Conservation (phyloP, 2,329 filamentous ascomycete genomes). For the Aspergillus japonicus region DNA sequence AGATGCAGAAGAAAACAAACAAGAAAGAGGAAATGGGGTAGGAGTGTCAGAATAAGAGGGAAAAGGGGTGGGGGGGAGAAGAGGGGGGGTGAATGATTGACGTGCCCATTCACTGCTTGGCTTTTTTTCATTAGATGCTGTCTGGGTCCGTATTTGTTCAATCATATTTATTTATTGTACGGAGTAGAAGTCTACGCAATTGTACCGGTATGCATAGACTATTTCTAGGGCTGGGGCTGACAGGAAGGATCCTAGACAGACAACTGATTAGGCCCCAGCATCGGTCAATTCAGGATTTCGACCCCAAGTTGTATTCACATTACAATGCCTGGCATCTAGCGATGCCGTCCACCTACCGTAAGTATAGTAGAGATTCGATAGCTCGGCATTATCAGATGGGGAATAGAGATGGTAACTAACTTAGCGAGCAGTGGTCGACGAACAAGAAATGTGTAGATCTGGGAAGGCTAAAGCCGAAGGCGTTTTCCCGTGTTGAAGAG, state of each 20-base stretch:
- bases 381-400: too few species aligned
- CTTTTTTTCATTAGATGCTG: not conserved
- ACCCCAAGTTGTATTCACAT: too few species aligned
- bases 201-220: not conserved
- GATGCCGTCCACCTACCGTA: too few species aligned
- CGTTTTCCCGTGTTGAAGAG: not conserved
- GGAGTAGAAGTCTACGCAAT: not conserved
- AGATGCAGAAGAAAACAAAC: constrained; percentile 6
- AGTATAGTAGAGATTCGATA: too few species aligned
- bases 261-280: too few species aligned
- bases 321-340: too few species aligned
- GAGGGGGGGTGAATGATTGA: not conserved
- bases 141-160: not conserved
- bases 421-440: not conserved
- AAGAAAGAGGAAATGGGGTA: constrained; percentile 1
- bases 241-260: not conserved
- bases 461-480: not conserved
- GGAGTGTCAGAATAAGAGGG: not conserved
- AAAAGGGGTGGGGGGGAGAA: not conserved
- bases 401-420: not conserved
- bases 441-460: not conserved
- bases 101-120: not conserved
- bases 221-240: not conserved
- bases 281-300: too few species aligned
- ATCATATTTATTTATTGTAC: not conserved